Base-by-base conservation (phyloP, 305 asterid species). In the Petunia hybrid region DNA sequence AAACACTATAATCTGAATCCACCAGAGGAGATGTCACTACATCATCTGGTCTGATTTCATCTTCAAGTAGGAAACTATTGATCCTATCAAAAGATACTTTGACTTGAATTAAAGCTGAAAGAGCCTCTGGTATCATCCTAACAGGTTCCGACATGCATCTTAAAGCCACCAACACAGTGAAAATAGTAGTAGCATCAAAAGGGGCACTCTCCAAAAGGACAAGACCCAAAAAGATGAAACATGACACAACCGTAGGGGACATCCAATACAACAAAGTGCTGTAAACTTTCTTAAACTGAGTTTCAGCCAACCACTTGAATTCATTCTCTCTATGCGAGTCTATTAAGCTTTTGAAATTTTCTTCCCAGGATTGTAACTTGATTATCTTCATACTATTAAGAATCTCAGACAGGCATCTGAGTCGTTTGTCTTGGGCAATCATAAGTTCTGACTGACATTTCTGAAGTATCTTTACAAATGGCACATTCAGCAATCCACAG, bases 351-450 rank as follows among this genome's bases (percentile, higher is more conserved):
- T 89, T 90, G 89, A 92, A 93, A 31, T 92, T 88, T 60, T 89
- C 87, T 80, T 92, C 96, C 97, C 97, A 93, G 1, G 97, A 90
- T 56, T 91, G 95, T 85, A 92, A 65, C 92, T 92, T 94, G 56
- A 94, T 90, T 80, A 94, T 87, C 80, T 92, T 94, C 92, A 94
- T 94, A 85, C 81, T 91, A 86, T 91, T 92, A 56, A 94, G 90
- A 74, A 87, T 86, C 80, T 94, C 98, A 7, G 97, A 90, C 81
- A 88, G 81, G 8, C 92, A 85, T 78, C 92, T 86, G 79, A 94
- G 75, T 39, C 98, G 74, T 87, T 82, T 89, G 85, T 92, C 98
- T 64, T 94, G 98, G 14, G 79, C 89, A 9, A 76, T 8, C 98
- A 94, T 94, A 83, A 94, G 87, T 70, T 89, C 91, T 0, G 85